These are phyloP conservation scores for Fusarium staphyleae DNA, from an alignment of 2,329 filamentous ascomycete genomes.

Conservation along the genomic window DNA sequence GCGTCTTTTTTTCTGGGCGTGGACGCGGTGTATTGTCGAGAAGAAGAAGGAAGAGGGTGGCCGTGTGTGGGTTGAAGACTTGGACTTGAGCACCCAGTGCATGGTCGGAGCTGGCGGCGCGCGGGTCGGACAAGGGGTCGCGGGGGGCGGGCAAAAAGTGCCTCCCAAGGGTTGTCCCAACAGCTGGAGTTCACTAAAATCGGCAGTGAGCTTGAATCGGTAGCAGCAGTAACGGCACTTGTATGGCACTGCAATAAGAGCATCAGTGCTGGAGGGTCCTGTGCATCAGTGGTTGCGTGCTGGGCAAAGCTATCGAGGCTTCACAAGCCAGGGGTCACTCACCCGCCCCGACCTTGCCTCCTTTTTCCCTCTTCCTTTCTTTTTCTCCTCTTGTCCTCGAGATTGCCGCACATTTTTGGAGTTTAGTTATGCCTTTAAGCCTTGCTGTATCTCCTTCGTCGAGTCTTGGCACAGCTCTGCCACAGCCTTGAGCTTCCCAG, in stretches of 20 bases:
- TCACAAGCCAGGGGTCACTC: neutral
- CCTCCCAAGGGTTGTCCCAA: conserved; percentile 1
- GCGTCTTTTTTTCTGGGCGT: conserved; percentile 40
- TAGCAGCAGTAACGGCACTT: too few relatives aligned
- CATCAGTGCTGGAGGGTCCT: too few relatives aligned
- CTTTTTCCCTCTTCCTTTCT: conserved; percentile 2
- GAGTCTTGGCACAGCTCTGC: too few relatives aligned
- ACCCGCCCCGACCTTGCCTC: conserved; percentile 6
- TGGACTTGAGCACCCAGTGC: conserved; percentile 27
- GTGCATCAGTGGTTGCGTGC: too few relatives aligned
- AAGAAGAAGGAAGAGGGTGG: conserved; percentile 36
- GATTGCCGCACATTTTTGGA: neutral
- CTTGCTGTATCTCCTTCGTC: too few relatives aligned
- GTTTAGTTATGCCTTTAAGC: too few relatives aligned
- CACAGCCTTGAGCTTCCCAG: too few relatives aligned
- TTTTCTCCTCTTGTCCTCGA: neutral
- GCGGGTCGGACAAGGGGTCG: conserved; percentile 34
- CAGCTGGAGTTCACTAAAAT: neutral
- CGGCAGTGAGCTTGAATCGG: too few relatives aligned
- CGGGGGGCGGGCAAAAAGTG: conserved; percentile 14
- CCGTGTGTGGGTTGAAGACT: conserved; percentile 33
- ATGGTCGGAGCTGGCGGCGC: conserved; percentile 32
- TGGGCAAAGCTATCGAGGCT: too few relatives aligned
- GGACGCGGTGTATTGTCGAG: conserved; percentile 44
- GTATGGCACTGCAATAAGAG: too few relatives aligned